Evolutionary conservation across 306 rosid species (phyloP).

Genomic region (Castanospermum australe): DNA sequence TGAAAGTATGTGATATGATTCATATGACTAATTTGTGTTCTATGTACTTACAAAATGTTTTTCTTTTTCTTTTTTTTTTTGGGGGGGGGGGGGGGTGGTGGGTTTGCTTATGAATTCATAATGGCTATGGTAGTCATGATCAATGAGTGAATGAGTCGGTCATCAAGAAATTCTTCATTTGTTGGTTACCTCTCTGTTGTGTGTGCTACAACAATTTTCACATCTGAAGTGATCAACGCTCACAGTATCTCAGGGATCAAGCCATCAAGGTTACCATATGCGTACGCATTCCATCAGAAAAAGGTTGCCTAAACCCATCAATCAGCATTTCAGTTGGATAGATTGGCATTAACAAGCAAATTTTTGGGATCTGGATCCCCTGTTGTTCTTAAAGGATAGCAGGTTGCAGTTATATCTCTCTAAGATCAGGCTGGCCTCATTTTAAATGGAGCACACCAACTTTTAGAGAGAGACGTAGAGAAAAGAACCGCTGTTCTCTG

Average conservation of each 20-base stretch:
- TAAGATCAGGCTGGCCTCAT: too few relatives aligned
- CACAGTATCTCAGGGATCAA: not conserved
- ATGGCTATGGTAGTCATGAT: not conserved
- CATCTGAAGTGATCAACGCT: not conserved
- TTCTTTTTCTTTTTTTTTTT: too few relatives aligned
- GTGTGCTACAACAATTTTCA: slow-evolving; percentile 20
- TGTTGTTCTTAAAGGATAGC: too few relatives aligned
- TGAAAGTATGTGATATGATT: slow-evolving; percentile 6
- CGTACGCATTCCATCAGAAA: not conserved
- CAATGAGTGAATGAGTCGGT: not conserved
- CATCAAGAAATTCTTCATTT: slow-evolving; percentile 2
- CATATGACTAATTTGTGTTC: slow-evolving; percentile 2
- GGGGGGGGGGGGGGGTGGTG: not conserved
- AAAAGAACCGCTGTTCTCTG: too few relatives aligned
- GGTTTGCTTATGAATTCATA: not conserved
- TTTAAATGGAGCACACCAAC: too few relatives aligned
- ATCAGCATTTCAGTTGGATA: not conserved
- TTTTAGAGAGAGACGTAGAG: too few relatives aligned
- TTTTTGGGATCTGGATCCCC: not conserved
- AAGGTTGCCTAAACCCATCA: not conserved
- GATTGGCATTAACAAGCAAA: not conserved
- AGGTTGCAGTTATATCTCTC: too few relatives aligned
- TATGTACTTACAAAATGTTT: too few relatives aligned
- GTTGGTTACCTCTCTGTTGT: not conserved
- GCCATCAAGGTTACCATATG: not conserved